Conservation (phyloP, 441 rosid genomes). For the Syzygium malaccense region DNA sequence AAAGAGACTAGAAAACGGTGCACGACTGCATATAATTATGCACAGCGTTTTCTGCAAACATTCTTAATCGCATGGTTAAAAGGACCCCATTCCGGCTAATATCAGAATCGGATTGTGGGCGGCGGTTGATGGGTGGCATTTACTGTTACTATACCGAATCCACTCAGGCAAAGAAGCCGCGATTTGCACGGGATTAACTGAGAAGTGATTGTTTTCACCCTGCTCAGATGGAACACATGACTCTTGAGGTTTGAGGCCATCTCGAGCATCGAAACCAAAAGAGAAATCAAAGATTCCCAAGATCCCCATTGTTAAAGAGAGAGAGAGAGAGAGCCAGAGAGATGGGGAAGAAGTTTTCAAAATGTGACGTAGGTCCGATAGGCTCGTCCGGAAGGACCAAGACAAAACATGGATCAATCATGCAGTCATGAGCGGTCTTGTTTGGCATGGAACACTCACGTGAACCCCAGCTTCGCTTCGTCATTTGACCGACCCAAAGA, state of each 20-base stretch:
- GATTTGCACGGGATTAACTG: neutral
- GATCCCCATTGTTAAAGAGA: neutral
- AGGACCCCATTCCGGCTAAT: neutral
- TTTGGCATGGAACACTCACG: constrained; percentile 18
- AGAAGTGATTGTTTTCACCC: neutral
- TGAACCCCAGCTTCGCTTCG: neutral
- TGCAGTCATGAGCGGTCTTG: constrained; percentile 8
- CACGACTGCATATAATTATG: neutral
- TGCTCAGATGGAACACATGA: neutral
- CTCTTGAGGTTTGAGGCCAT: neutral
- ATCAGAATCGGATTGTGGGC: neutral
- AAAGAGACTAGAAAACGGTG: neutral
- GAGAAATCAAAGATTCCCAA: neutral
- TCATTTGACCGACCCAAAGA: neutral
- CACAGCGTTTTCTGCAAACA: neutral
- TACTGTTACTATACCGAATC: neutral
- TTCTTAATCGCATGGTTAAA: neutral
- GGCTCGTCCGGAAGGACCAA: neutral
- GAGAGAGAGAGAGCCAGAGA: neutral
- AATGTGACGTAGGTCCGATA: neutral
- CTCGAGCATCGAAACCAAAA: neutral
- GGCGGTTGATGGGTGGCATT: neutral
- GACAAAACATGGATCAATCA: constrained; percentile 24
- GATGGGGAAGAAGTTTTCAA: neutral
- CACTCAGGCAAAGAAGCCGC: neutral